Base-by-base conservation (phyloP, 352 stramenopile genomes). In the Globisporangium abappressorium region DNA sequence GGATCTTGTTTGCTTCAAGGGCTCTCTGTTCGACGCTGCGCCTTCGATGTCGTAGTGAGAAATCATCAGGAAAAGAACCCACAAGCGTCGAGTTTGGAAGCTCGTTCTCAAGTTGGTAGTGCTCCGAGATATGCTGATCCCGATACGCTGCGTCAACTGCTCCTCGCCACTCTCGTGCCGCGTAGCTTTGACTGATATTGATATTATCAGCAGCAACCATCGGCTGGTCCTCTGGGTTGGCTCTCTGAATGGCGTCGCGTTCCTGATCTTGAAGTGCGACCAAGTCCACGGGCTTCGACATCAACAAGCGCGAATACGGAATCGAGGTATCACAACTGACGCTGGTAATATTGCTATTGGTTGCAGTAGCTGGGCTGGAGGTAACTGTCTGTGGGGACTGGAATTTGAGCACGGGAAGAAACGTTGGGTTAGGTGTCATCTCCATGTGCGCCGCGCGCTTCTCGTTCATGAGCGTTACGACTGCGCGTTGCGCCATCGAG, bases 391-490 rank as follows among this genome's bases (percentile, higher is more conserved):
- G 53, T n/a, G 59, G 59, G 26, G 60, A 64, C 24, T 62, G 51
- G n/a, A 54, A 78, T 20, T 76, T 65, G 8, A 78, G 64, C 3
- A 60, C 49, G 6, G 78, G 78, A n/a, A 84, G 53, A 18, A 77
- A 78, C 9, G 62, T 61, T 20, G 70, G 28, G 5, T 56, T 63
- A 15, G 33, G 20, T 6, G 73, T 57, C 24, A 47, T 58, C 4
- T 70, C 66, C 15, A 74, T 65, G 57, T 82, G 57, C 7, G 57
- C 71, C 11, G 71, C 57, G 14, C 69, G 57, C 62, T 86, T 88
- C 34, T 87, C 77, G 33, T 89, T 87, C 76, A 89, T 71, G 15
- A 85, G 57, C 4, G 80, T 65, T 3, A 75, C 74, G 18, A 84
- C 70, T 20, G 71, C 75, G n/a, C 64, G 70, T 18, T 81, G 77